Evolutionary conservation across 495 filamentous ascomycete species (phyloP), one percentile per base, ranked within the genome.

Genomic region (Hyaloscypha variabilis): DNA sequence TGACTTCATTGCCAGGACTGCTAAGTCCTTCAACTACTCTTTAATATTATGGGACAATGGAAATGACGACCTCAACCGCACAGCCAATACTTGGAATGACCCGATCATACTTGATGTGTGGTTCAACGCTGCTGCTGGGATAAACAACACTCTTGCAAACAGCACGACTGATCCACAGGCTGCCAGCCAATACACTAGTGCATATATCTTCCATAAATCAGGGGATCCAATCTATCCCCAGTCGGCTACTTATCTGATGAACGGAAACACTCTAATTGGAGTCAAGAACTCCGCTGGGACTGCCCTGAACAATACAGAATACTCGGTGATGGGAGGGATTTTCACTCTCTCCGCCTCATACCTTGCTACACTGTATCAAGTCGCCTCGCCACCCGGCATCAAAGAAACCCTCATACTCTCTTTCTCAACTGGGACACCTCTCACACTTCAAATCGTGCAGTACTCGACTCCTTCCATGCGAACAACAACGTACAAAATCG

Each of bases 21-120:
- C 81, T 1, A 74, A 67, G 17, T 73, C 79, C 26, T 80, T 82
- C 64, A 72, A 79, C 56, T 81, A 84, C 51, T 67, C 78, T 14
- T 75, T 77, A 11, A 75, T 87, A 5, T 69, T 88, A 17, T 88
- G 85, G 86, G 86, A 88, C 72, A 88, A 87, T 54, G 83, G 85
- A 1, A 49, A 77, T 13, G 81, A 83, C 56, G 73, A 76, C 49
- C 74, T 81, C 24, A 77, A 86, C 50, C 78, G 85, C 25, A 71
- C 70, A 2, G 69, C 77, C 0, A 75, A 77, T 21, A 70, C 61
- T 21, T 88, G 82, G 83, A 74, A 80, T 21, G 87, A 89, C 66
- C 73, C 75, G 0, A 75, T 79, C 6, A 78, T 78, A 0, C 69
- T 82, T 28, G 72, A 77, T 1, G 82, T 88, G 60, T 69, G 83